phyloP scores from a whole-genome alignment of 2,329 filamentous ascomycete species.

The Microdochium nivale region DNA sequence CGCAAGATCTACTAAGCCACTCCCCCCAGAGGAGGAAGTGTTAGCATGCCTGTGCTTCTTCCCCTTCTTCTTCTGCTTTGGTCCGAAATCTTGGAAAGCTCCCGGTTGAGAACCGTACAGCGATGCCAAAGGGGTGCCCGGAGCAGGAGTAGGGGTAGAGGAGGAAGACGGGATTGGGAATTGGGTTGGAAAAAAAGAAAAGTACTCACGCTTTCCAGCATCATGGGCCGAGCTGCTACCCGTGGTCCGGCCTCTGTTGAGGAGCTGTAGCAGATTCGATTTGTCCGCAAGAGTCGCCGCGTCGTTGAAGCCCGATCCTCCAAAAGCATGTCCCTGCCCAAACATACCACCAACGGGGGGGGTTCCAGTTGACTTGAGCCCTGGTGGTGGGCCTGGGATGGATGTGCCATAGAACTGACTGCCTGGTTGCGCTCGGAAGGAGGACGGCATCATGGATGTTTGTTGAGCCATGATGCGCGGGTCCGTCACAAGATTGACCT shows the following conservation, averaged over 20 bases:
- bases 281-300: slow-evolving; percentile 55
- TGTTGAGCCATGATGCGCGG: slow-evolving; percentile 77
- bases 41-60: slow-evolving; percentile 99
- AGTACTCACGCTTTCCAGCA: slow-evolving; percentile 96
- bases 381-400: slow-evolving; percentile 88
- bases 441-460: slow-evolving; percentile 73
- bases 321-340: slow-evolving; percentile 79
- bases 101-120: slow-evolving; percentile 83
- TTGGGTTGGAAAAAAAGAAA: slow-evolving; percentile 86
- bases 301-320: slow-evolving; percentile 59
- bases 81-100: slow-evolving; percentile 82
- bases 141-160: slow-evolving; percentile 80
- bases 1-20: slow-evolving; percentile 99
- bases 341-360: slow-evolving; percentile 78
- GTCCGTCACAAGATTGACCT: slow-evolving; percentile 71
- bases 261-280: slow-evolving; percentile 65
- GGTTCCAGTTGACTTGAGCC: slow-evolving; percentile 89
- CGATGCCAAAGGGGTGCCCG: slow-evolving; percentile 73
- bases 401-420: slow-evolving; percentile 74
- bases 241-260: slow-evolving; percentile 64
- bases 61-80: slow-evolving; percentile 99
- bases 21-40: slow-evolving; percentile 99
- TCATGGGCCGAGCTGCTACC: slow-evolving; percentile 68
- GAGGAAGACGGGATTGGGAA: slow-evolving; percentile 66
- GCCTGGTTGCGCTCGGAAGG: slow-evolving; percentile 49